phyloP scores from a whole-genome alignment of 2,329 filamentous ascomycete genomes.

The Apiospora pterosperma region DNA sequence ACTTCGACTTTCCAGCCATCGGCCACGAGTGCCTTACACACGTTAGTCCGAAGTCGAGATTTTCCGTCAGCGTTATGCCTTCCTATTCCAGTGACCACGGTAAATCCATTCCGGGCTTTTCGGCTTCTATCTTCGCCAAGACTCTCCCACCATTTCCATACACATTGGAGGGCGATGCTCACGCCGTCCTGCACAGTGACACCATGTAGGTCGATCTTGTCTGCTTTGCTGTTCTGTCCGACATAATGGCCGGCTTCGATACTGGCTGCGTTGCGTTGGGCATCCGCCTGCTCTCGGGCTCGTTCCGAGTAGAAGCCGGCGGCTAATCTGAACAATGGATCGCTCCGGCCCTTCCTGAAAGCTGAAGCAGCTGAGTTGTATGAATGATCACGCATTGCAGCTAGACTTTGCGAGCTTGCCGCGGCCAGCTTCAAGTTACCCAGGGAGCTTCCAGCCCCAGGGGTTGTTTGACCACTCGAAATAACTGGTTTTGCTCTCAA shows the following conservation, averaged over 20 bases:
- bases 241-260: constrained; percentile 69
- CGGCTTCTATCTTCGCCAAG: constrained; percentile 62
- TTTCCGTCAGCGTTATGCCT: constrained; percentile 74
- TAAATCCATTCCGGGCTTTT: constrained; percentile 54
- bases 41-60: constrained; percentile 73
- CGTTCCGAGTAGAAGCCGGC: constrained; percentile 73
- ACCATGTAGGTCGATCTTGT: constrained; percentile 75
- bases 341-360: constrained; percentile 55
- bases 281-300: constrained; percentile 60
- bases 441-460: constrained; percentile 2
- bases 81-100: constrained; percentile 78
- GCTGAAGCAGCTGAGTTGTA: constrained; percentile 37
- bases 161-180: constrained; percentile 67
- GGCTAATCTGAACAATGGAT: constrained; percentile 70
- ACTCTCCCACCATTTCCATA: constrained; percentile 71
- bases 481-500: constrained; percentile 1
- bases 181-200: constrained; percentile 78
- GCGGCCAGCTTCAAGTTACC: constrained; percentile 14
- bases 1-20: constrained; percentile 84
- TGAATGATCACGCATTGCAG: constrained; percentile 22
- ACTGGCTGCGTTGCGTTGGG: constrained; percentile 57
- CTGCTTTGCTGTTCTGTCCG: constrained; percentile 57
- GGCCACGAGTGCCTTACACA: constrained; percentile 69
- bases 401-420: constrained; percentile 11
- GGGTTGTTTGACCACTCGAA: constrained; percentile 2